phyloP scores from a whole-genome alignment of 441 rosid species.

The Raphanus hybrid region DNA sequence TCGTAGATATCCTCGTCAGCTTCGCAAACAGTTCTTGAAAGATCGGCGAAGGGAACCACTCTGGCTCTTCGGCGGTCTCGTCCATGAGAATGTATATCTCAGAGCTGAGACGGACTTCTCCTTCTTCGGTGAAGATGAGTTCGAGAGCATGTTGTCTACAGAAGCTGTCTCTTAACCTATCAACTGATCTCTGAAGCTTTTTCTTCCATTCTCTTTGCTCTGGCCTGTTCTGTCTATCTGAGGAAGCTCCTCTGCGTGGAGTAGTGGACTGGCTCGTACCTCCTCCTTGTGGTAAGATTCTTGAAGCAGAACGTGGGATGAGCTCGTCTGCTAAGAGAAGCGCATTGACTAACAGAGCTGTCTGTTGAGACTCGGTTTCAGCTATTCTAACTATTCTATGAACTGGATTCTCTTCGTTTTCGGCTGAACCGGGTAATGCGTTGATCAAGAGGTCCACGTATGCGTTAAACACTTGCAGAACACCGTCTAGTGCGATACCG shows the following conservation, averaged over 20 bases:
- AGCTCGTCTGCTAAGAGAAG: slow-evolving; percentile 87
- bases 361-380: slow-evolving; percentile 81
- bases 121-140: slow-evolving; percentile 84
- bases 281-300: slow-evolving; percentile 68
- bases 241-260: slow-evolving; percentile 53
- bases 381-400: slow-evolving; percentile 75
- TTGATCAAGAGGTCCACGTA: slow-evolving; percentile 75
- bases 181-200: slow-evolving; percentile 76
- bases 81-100: slow-evolving; percentile 64
- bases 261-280: slow-evolving; percentile 57
- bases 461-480: slow-evolving; percentile 68
- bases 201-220: slow-evolving; percentile 88
- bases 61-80: slow-evolving; percentile 60
- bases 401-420: slow-evolving; percentile 72
- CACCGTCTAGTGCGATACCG: slow-evolving; percentile 81
- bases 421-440: slow-evolving; percentile 80
- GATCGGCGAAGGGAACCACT: slow-evolving; percentile 78
- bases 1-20: slow-evolving; percentile 63
- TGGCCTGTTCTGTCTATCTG: slow-evolving; percentile 78
- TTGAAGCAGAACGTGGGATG: slow-evolving; percentile 81
- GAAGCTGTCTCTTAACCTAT: slow-evolving; percentile 79
- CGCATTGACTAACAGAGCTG: slow-evolving; percentile 87
- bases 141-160: slow-evolving; percentile 91
- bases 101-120: slow-evolving; percentile 71
- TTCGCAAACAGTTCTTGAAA: slow-evolving; percentile 82